phyloP scores from a whole-genome alignment of 2,329 filamentous ascomycete species.

The Coniochaeta pulveracea region DNA sequence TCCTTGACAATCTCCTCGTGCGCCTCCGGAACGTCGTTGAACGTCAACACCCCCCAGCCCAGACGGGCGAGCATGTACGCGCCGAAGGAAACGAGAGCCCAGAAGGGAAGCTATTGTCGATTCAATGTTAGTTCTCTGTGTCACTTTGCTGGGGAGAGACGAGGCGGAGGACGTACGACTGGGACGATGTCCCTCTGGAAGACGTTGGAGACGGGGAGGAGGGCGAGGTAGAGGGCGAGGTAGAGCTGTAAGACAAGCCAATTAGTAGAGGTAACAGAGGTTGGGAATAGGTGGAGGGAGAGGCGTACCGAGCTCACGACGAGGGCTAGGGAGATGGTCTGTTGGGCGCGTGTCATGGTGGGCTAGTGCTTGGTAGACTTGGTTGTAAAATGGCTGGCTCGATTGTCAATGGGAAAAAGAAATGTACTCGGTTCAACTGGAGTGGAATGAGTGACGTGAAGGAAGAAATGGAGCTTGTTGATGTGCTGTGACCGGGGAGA shows the following conservation, averaged over 20 bases:
- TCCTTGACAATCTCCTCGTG: slow-evolving; percentile 82
- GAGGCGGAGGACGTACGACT: slow-evolving; percentile 50
- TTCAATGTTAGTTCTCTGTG: too few species aligned
- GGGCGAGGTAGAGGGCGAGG: slow-evolving; percentile 71
- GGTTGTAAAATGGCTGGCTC: not conserved
- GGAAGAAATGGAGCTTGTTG: too few species aligned
- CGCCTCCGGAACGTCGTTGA: slow-evolving; percentile 89
- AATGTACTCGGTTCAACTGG: not conserved
- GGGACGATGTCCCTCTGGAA: slow-evolving; percentile 81
- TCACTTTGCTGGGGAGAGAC: slow-evolving; percentile 1
- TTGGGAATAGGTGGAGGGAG: not conserved
- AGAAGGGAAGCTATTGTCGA: slow-evolving; percentile 68
- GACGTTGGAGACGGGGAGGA: slow-evolving; percentile 67
- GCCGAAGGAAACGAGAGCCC: slow-evolving; percentile 82
- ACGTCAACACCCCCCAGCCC: slow-evolving; percentile 85
- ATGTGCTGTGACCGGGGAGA: too few species aligned
- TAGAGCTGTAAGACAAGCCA: slow-evolving; percentile 54
- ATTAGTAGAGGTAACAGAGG: slow-evolving; percentile 12
- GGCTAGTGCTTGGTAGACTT: slow-evolving; percentile 3
- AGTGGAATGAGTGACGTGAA: slow-evolving; percentile 3
- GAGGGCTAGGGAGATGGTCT: slow-evolving; percentile 80
- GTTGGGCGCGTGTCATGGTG: slow-evolving; percentile 87
- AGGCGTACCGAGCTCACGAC: slow-evolving; percentile 72
- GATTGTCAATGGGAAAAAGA: not conserved
- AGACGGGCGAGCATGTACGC: slow-evolving; percentile 86